Conservation (phyloP, 2,329 filamentous ascomycete genomes). For the Phyllachora maydis region DNA sequence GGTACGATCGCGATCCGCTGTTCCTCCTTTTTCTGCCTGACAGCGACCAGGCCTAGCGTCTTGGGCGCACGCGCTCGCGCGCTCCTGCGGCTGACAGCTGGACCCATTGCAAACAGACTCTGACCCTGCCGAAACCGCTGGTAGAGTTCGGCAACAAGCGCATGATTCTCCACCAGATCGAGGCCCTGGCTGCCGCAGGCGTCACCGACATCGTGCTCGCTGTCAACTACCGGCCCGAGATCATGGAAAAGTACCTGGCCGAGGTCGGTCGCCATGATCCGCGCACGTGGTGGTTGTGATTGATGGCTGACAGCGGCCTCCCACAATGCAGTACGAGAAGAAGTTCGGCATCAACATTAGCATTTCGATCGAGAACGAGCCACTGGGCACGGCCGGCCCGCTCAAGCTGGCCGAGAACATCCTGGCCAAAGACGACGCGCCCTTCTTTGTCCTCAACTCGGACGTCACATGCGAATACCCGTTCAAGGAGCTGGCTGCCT, state of each 20-base stretch:
- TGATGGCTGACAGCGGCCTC: conserved; percentile 2
- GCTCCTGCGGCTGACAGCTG: too few relatives aligned
- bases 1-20: conserved; percentile 30
- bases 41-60: too few relatives aligned
- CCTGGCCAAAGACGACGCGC: conserved; percentile 77
- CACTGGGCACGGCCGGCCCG: conserved; percentile 83
- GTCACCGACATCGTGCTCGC: conserved; percentile 96
- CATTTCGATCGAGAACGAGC: conserved; percentile 92
- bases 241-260: conserved; percentile 86
- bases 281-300: neutral
- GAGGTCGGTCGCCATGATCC: conserved; percentile 36
- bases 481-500: conserved; percentile 71
- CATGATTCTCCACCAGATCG: conserved; percentile 97
- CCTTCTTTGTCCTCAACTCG: conserved; percentile 97
- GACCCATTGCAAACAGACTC: conserved; percentile 39
- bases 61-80: too few relatives aligned
- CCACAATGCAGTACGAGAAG: conserved; percentile 75
- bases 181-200: conserved; percentile 78
- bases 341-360: conserved; percentile 88
- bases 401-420: conserved; percentile 89
- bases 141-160: conserved; percentile 98
- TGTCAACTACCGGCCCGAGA: conserved; percentile 95
- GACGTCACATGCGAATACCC: conserved; percentile 98
- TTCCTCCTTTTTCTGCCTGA: too few relatives aligned
- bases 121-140: conserved; percentile 90